Percentiles rank a stretch among this genome's conserved stretches.
Conservation (phyloP, 2,329 filamentous ascomycete genomes). For the Penicillium sp. region DNA sequence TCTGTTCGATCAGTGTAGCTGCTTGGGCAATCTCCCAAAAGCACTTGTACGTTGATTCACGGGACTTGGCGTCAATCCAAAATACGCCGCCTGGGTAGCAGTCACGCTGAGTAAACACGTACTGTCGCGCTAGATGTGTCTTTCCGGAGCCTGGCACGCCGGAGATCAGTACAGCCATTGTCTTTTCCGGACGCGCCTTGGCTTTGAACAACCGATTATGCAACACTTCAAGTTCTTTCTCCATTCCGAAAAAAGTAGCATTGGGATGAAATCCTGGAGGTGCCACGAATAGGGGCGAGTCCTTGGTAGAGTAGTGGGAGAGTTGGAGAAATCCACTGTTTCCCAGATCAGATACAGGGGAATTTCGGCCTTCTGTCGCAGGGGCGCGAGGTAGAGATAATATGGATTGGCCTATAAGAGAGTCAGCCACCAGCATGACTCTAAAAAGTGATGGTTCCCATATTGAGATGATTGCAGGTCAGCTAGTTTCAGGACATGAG, state of each 20-base stretch:
- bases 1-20: slow-evolving; percentile 49
- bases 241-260: slow-evolving; percentile 60
- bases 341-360: slow-evolving; percentile 25
- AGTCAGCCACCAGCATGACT: slow-evolving; percentile 38
- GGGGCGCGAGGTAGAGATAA: slow-evolving; percentile 20
- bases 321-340: slow-evolving; percentile 23
- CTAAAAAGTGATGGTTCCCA: slow-evolving; percentile 6
- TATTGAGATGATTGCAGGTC: slow-evolving; percentile 11
- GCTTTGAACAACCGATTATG: slow-evolving; percentile 59
- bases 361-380: slow-evolving; percentile 25
- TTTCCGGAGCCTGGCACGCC: slow-evolving; percentile 67
- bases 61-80: slow-evolving; percentile 64
- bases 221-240: slow-evolving; percentile 56
- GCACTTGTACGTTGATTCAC: slow-evolving; percentile 57
- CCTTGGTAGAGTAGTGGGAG: slow-evolving; percentile 22
- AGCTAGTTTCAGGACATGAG: slow-evolving; percentile 16
- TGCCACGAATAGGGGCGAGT: slow-evolving; percentile 40
- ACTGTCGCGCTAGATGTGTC: slow-evolving; percentile 65
- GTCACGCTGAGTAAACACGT: slow-evolving; percentile 59
- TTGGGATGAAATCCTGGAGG: slow-evolving; percentile 62
- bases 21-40: slow-evolving; percentile 66
- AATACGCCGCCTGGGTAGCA: slow-evolving; percentile 66
- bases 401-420: slow-evolving; percentile 32
- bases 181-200: slow-evolving; percentile 56
- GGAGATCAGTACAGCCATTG: slow-evolving; percentile 62